phyloP scores from a whole-genome alignment of 1,139 yeast species.

The Saccharomycopsis crataegensis region DNA sequence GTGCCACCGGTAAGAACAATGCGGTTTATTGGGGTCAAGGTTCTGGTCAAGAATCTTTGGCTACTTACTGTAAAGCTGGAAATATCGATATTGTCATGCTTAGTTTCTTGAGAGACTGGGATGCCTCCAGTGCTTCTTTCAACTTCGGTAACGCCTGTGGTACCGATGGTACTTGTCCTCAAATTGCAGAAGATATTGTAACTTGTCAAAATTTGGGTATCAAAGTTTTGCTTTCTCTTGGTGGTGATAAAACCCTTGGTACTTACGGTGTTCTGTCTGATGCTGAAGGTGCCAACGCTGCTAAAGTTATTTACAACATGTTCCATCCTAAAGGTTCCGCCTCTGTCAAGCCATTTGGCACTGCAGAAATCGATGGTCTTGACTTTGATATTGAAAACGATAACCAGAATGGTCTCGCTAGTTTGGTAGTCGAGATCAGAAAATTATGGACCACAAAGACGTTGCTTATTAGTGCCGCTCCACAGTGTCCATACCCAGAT shows the following conservation, averaged over 20 bases:
- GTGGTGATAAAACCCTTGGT: slow-evolving; percentile 61
- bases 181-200: slow-evolving; percentile 57
- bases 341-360: slow-evolving; percentile 67
- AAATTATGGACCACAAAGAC: slow-evolving; percentile 52
- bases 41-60: slow-evolving; percentile 54
- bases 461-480: slow-evolving; percentile 86
- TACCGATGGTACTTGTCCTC: slow-evolving; percentile 46
- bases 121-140: slow-evolving; percentile 36
- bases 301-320: slow-evolving; percentile 46
- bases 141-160: slow-evolving; percentile 67
- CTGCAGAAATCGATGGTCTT: slow-evolving; percentile 31
- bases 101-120: slow-evolving; percentile 51
- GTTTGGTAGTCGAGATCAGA: slow-evolving; percentile 57
- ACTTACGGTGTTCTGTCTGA: slow-evolving; percentile 43
- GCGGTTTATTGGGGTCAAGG: slow-evolving; percentile 95
- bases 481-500: slow-evolving; percentile 94
- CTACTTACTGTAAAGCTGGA: slow-evolving; percentile 60
- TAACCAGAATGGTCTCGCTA: slow-evolving; percentile 47
- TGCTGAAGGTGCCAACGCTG: slow-evolving; percentile 38
- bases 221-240: slow-evolving; percentile 58
- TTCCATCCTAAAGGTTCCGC: slow-evolving; percentile 46
- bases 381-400: slow-evolving; percentile 23
- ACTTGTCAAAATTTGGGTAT: slow-evolving; percentile 62
- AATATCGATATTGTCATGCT: slow-evolving; percentile 66
- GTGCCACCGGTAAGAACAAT: slow-evolving; percentile 46